Evolutionary conservation across 1,284 basidiomycete genomes (phyloP).

Genomic region (Fereydounia khargensis): DNA sequence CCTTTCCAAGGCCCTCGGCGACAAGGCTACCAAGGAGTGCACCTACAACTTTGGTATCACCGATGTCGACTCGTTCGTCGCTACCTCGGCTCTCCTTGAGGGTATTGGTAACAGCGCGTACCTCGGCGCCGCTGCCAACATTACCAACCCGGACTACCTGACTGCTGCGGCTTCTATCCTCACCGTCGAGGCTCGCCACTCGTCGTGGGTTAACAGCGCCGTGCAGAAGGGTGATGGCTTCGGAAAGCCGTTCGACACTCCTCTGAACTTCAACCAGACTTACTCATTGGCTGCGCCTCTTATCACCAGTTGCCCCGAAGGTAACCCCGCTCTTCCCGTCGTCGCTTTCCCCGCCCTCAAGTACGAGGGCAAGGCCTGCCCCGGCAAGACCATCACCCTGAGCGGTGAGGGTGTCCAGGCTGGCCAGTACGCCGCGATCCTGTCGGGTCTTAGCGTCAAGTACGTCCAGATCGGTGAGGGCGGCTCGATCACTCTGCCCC

Average conservation of each 20-base stretch:
- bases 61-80: conserved; percentile 61
- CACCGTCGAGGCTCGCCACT: conserved; percentile 41
- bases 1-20: conserved; percentile 64
- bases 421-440: conserved; percentile 59
- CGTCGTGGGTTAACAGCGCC: conserved; percentile 33
- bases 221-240: conserved; percentile 36
- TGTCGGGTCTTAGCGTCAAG: conserved; percentile 57
- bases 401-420: conserved; percentile 48
- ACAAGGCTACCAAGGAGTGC: conserved; percentile 63
- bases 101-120: conserved; percentile 64
- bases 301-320: conserved; percentile 62
- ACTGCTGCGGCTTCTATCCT: conserved; percentile 45
- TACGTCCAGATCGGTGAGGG: conserved; percentile 38
- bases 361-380: conserved; percentile 25
- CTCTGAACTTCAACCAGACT: conserved; percentile 58
- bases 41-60: conserved; percentile 64
- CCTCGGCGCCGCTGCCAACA: conserved; percentile 62
- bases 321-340: conserved; percentile 61
- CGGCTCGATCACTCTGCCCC: conserved; percentile 57
- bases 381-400: conserved; percentile 53
- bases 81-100: conserved; percentile 65
- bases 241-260: conserved; percentile 61
- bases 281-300: conserved; percentile 59
- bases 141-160: conserved; percentile 52
- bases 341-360: conserved; percentile 59